Conservation (phyloP, 495 filamentous ascomycete genomes). For the Penicillium mononematosum region DNA sequence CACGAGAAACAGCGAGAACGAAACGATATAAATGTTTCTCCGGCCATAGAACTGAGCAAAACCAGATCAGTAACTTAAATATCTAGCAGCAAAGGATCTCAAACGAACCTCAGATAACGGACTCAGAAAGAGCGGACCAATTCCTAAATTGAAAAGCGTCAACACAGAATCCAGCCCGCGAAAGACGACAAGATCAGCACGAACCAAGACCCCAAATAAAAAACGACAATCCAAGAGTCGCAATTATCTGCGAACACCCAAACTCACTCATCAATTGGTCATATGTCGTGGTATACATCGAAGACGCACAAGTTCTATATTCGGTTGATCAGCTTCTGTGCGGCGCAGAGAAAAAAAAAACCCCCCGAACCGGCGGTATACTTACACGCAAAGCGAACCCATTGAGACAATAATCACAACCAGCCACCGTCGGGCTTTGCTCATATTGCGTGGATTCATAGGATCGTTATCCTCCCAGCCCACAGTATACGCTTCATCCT, state of each 20-base stretch:
- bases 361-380: constrained; percentile 19
- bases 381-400: constrained; percentile 83
- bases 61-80: constrained; percentile 27
- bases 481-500: constrained; percentile 55
- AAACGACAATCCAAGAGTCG: constrained; percentile 75
- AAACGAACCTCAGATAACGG: constrained; percentile 58
- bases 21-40: constrained; percentile 75
- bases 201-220: constrained; percentile 69
- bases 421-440: constrained; percentile 70
- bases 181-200: constrained; percentile 19
- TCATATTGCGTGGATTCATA: constrained; percentile 67
- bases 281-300: constrained; percentile 87
- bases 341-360: background rate
- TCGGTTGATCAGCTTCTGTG: background rate
- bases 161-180: constrained; percentile 17
- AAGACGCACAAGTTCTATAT: constrained; percentile 77
- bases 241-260: constrained; percentile 62
- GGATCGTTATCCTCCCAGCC: constrained; percentile 74
- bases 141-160: constrained; percentile 39
- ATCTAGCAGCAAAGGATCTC: background rate
- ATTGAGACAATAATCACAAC: constrained; percentile 68
- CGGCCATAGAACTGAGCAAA: constrained; percentile 79
- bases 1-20: constrained; percentile 76
- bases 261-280: constrained; percentile 78
- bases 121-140: constrained; percentile 70